These are phyloP conservation scores for Boletus rubroflammeus DNA, from an alignment of 768 basidiomycete species.

Conservation along the genomic window DNA sequence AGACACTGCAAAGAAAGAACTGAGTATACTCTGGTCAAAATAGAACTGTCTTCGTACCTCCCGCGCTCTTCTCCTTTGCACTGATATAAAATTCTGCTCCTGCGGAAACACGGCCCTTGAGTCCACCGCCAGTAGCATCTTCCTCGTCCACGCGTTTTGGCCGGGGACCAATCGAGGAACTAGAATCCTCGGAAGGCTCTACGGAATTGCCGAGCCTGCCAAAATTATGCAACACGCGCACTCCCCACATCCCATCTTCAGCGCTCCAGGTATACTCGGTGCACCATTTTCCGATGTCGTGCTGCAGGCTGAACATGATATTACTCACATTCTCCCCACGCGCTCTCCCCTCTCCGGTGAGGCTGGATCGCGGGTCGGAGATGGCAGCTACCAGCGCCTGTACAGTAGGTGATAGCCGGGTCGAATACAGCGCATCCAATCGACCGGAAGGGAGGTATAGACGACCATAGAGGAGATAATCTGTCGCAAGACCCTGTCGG, in stretches of 20 bases:
- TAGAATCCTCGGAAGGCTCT: slow-evolving; percentile 35
- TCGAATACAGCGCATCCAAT: slow-evolving; percentile 86
- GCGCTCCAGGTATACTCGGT: slow-evolving; percentile 94
- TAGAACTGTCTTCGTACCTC: slow-evolving; percentile 47
- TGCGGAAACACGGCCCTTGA: slow-evolving; percentile 85
- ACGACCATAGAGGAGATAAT: slow-evolving; percentile 91
- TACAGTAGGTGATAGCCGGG: slow-evolving; percentile 69
- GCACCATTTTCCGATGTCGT: slow-evolving; percentile 89
- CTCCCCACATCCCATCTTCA: slow-evolving; percentile 91
- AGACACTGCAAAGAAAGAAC: slow-evolving; percentile 54
- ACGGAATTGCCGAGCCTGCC: slow-evolving; percentile 53
- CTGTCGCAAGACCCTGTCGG: slow-evolving; percentile 38
- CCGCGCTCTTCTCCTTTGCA: slow-evolving; percentile 88
- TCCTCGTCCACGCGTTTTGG: slow-evolving; percentile 91
- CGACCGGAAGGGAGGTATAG: slow-evolving; percentile 86
- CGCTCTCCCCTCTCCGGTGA: slow-evolving; percentile 37
- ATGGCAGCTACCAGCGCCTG: slow-evolving; percentile 85
- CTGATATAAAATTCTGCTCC: slow-evolving; percentile 95
- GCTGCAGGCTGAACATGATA: slow-evolving; percentile 81
- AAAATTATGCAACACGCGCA: slow-evolving; percentile 88
- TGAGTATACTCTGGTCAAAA: slow-evolving; percentile 2
- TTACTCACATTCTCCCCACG: slow-evolving; percentile 56
- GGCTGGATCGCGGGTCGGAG: slow-evolving; percentile 65
- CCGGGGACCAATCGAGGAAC: slow-evolving; percentile 28
- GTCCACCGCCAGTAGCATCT: slow-evolving; percentile 86